Evolutionary conservation across 2,329 filamentous ascomycete genomes (phyloP).

Genomic region (Bipolaris gigantea): DNA sequence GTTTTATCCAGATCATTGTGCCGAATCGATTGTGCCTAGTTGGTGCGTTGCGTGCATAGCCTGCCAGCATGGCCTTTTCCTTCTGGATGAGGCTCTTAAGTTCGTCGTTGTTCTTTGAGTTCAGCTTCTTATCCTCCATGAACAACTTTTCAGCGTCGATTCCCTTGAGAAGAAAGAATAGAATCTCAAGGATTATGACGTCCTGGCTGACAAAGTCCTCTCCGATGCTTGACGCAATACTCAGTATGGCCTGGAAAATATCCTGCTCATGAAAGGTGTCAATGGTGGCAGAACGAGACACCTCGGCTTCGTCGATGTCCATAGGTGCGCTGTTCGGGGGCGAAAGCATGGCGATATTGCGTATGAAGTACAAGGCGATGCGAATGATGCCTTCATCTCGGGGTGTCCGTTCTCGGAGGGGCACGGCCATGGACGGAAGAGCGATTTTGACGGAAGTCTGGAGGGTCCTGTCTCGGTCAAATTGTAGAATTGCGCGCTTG

Average conservation of each 20-base stretch:
- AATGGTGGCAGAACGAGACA: slow-evolving; percentile 84
- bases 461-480: slow-evolving; percentile 74
- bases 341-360: slow-evolving; percentile 84
- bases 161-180: slow-evolving; percentile 92
- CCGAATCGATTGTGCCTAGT: slow-evolving; percentile 93
- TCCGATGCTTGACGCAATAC: slow-evolving; percentile 86
- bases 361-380: slow-evolving; percentile 82
- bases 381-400: slow-evolving; percentile 93
- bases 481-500: slow-evolving; percentile 85
- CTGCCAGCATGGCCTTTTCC: slow-evolving; percentile 79
- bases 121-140: slow-evolving; percentile 74
- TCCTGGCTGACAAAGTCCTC: slow-evolving; percentile 92
- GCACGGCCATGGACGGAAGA: slow-evolving; percentile 80
- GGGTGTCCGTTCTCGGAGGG: slow-evolving; percentile 71
- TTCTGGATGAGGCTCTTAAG: slow-evolving; percentile 74
- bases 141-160: slow-evolving; percentile 84
- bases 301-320: slow-evolving; percentile 86
- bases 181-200: slow-evolving; percentile 82
- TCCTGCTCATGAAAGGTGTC: slow-evolving; percentile 90
- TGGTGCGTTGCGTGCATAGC: slow-evolving; percentile 75
- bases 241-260: slow-evolving; percentile 81
- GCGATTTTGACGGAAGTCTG: slow-evolving; percentile 79
- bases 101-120: slow-evolving; percentile 70
- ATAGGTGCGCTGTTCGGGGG: slow-evolving; percentile 71
- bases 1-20: slow-evolving; percentile 95